Evolutionary conservation across 495 filamentous ascomycete genomes (phyloP).

Genomic region (Polyplosphaeria fusca): DNA sequence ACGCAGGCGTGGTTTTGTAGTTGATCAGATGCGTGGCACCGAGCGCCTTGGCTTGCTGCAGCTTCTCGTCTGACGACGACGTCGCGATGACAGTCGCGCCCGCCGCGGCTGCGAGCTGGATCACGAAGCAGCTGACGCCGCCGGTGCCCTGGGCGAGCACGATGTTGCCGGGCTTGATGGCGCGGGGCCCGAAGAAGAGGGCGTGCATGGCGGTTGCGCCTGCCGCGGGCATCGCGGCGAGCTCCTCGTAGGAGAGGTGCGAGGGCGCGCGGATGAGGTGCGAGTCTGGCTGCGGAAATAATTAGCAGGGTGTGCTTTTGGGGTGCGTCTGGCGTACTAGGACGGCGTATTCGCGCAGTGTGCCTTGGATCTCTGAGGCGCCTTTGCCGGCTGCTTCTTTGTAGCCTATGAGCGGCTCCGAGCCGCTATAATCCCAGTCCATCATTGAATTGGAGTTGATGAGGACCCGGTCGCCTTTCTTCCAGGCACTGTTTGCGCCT

Average conservation of each 20-base stretch:
- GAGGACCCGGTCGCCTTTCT: slow-evolving; percentile 11
- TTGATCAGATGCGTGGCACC: slow-evolving; percentile 48
- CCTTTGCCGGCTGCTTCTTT: background rate
- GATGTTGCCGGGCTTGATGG: slow-evolving; percentile 20
- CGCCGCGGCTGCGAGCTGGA: slow-evolving; percentile 21
- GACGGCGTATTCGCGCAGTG: slow-evolving; percentile 10
- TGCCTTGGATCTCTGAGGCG: background rate
- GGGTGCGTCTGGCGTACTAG: background rate
- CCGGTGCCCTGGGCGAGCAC: slow-evolving; percentile 39
- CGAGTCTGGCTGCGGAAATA: background rate
- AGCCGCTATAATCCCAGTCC: background rate
- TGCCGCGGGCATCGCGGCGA: slow-evolving; percentile 8
- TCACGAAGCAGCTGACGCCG: slow-evolving; percentile 34
- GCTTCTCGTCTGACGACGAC: slow-evolving; percentile 36
- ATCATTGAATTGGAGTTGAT: background rate
- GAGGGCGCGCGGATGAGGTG: slow-evolving; percentile 16
- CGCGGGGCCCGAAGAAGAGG: slow-evolving; percentile 7
- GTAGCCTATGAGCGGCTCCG: background rate
- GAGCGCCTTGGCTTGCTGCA: slow-evolving; percentile 44
- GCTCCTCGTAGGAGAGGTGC: slow-evolving; percentile 14
- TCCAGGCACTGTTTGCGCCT: slow-evolving; percentile 19
- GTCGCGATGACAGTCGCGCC: slow-evolving; percentile 47
- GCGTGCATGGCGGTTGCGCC: slow-evolving; percentile 17
- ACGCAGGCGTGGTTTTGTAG: slow-evolving; percentile 17
- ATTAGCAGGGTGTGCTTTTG: background rate